Evolutionary conservation across 106 monocot genomes (phyloP), one percentile per base, ranked within the genome.

Genomic region (Chionographis japonica): DNA sequence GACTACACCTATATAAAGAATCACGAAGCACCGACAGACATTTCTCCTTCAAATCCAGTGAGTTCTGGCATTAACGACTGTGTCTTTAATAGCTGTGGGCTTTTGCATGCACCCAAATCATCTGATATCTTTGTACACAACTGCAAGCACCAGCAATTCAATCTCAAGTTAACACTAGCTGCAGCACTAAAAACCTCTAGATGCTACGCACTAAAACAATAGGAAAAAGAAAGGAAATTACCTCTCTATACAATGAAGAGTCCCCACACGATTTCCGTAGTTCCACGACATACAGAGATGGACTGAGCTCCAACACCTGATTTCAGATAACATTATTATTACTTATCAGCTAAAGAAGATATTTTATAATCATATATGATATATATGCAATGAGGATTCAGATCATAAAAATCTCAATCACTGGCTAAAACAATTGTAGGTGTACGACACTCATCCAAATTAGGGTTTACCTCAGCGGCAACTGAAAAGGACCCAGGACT

Each of bases 271-370:
- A 80, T 78, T 94, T 94, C 54, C 77, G 69, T 52, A 94, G 63
- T 54, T 87, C 97, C 6, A 98, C 97, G 27, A 93, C 90, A 64
- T 81, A 93, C 0, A 98, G 56, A 40, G 89, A 79, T 69, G 89
- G 87, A 50, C 85, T 80, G 36, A 98, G 78, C 75, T 93, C 90
- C 72, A 93, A 81, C 36, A 93, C 82, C 97, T 92, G 74, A 49
- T 58, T 35, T 3, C 43, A 8, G 60, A 49, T 20, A 36, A 40
- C 4, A 72, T 41, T 38, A 35, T 19, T 6, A 12, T 43, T 58
- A 11, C 43, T 3, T 2, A 8, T 41, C 11, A 42, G 4, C 9
- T 9, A 42, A 19, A 36, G 36, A 60, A 37, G 12, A 17, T 52
- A 61, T 71, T 37, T 37, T 9, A 35, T 15, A 14, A 66, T 14